Evolutionary conservation across 2,329 filamentous ascomycete species (phyloP), one percentile per base, ranked within the genome.

Genomic region (Rachicladosporium sp.): DNA sequence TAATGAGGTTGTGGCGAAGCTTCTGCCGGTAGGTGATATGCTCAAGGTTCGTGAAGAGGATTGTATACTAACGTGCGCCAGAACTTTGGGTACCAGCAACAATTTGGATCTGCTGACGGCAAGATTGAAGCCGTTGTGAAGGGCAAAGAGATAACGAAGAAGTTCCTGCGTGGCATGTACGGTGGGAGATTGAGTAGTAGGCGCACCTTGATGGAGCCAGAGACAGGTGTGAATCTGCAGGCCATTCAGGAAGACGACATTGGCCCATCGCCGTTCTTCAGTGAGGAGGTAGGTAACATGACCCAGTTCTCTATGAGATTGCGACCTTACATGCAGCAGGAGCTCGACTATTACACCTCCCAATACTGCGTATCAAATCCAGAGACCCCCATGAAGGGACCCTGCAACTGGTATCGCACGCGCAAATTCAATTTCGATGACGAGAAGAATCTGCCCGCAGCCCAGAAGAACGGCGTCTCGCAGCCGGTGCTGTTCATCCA

Each of bases 1-100:
- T 6, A 31, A 23, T 10, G 37, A 39, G 21, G 11, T 29, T 7
- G 5, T 39, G n/a, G 31, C 29, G 21, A 33, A 39, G 23, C 30
- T 39, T 30, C 7, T 27, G 23, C 23, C 23, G 23, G 23, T 27
- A 27, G 7, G 23, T 27, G 23, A 6, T 27, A 8, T 6, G 23
- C 23, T 27, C 23, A 27, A 8, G 6, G 23, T 27, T 27, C 6
- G 23, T 6, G 5, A 8, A 27, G 23, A 6, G 6, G 7, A 27
- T 27, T 19, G 23, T 27, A 6, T 27, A 8, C 23, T 27, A 8
- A 27, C 23, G 23, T 8, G 2, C 50, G 83, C 31, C 77, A 79
- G 33, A 81, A 82, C 53, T 89, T 93, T 55, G 70, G 64, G 10
- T 98, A 98, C 61, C 89, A 95, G 67, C 58, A 91, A 33, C 85